Conservation (phyloP, 106 monocot species). For the Apostasia ramifera region DNA sequence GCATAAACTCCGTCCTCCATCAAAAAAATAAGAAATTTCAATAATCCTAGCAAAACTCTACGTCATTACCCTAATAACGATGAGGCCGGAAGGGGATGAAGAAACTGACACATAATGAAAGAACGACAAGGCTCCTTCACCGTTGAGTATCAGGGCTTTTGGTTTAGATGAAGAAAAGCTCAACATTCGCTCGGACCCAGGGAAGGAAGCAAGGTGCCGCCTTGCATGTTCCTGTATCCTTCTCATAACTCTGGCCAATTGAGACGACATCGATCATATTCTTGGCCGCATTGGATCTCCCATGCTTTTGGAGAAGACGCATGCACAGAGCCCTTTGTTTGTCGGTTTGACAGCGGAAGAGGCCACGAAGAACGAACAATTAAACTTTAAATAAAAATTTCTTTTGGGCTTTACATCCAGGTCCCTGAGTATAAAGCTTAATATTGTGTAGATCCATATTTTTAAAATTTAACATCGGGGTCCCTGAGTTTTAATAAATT, state of each 20-base stretch:
- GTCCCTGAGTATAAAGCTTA: too few relatives aligned
- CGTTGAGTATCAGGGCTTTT: slow-evolving; percentile 22
- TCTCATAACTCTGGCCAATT: slow-evolving; percentile 21
- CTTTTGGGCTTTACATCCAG: too few relatives aligned
- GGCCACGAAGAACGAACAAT: too few relatives aligned
- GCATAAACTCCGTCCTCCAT: too few relatives aligned
- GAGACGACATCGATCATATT: slow-evolving; percentile 25
- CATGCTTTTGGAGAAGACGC: slow-evolving; percentile 25
- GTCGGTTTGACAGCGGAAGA: neutral
- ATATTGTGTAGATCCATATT: too few relatives aligned
- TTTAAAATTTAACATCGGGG: too few relatives aligned
- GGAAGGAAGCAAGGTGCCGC: slow-evolving; percentile 15
- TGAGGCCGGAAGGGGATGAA: neutral
- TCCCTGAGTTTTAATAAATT: too few relatives aligned
- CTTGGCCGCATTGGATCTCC: slow-evolving; percentile 20
- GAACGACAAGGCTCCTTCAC: slow-evolving; percentile 27
- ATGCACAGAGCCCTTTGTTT: neutral
- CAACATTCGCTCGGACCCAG: slow-evolving; percentile 70
- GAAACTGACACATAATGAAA: slow-evolving; percentile 12
- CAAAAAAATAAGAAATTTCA: too few relatives aligned
- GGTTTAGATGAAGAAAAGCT: slow-evolving; percentile 63
- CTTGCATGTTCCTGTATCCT: slow-evolving; percentile 10
- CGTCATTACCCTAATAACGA: too few relatives aligned
- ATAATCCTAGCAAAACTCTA: too few relatives aligned
- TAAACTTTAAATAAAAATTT: too few relatives aligned